Base-by-base conservation (phyloP, 257 asterid species). In the Scutellaria baicalensis region DNA sequence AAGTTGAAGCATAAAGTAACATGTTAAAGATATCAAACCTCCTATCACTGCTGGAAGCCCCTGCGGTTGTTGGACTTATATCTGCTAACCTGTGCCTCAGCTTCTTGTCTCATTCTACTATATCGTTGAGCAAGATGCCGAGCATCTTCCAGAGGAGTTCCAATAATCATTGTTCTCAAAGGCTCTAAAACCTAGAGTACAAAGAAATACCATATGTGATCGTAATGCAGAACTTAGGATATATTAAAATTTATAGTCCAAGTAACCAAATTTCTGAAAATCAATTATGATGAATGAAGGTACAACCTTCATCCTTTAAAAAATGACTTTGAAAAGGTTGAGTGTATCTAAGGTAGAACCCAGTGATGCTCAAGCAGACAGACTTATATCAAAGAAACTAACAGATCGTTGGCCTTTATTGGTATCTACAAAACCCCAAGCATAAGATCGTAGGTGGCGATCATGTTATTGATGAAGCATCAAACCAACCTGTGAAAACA, bases 51-150 rank as follows among this genome's bases (percentile, higher is more conserved):
- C n/a, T n/a, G n/a, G n/a, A n/a, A n/a, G n/a, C n/a, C n/a, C n/a
- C n/a, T n/a, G n/a, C n/a, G n/a, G n/a, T n/a, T n/a, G n/a, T 18
- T 31, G 38, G 48, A 31, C 59, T 42, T 16, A 61, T 54, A 23
- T 63, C 57, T 45, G 40, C 75, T 80, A 80, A 94, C 97, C 89
- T 91, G 99, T 27, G 88, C 78, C 85, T 94, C 97, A 47, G 97
- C 97, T 62, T 94, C 99, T 88, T 91, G 99, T 73, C 99, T 89
- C 99, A 93, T 83, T 74, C 74, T 83, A 82, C 99, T 91, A 72
- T 91, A 93, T 66, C 97, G 91, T 82, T 93, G 99, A 71, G 99
- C 99, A 71, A 93, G 93, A 82, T 91, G 96, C n/a, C 97, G 96
- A 78, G 99, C 99, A 78, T 93, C 99, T 81, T 93, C 99, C 52